These are phyloP conservation scores for Vaucheria bursata DNA, from an alignment of 352 stramenopile species.

Conservation along the genomic window DNA sequence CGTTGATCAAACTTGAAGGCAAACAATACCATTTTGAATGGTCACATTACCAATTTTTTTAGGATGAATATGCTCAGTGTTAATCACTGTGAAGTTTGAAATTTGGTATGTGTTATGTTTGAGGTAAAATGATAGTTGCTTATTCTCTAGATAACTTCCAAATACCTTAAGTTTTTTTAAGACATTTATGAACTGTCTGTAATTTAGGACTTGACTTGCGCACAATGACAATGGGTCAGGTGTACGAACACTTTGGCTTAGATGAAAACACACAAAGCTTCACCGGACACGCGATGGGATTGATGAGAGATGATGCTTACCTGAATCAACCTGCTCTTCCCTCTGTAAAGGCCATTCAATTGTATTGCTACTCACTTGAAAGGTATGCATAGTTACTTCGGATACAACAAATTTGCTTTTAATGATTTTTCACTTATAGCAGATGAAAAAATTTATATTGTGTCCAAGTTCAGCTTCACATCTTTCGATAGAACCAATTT, in stretches of 20 bases:
- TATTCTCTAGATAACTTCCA: neutral
- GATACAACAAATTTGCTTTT: too few relatives aligned
- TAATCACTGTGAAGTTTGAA: too few relatives aligned
- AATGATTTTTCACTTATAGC: too few relatives aligned
- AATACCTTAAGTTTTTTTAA: neutral
- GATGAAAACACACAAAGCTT: conserved; percentile 96
- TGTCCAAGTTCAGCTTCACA: too few relatives aligned
- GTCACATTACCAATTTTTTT: neutral
- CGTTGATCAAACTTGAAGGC: too few relatives aligned
- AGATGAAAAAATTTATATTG: too few relatives aligned
- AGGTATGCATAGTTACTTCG: too few relatives aligned
- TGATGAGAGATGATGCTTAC: conserved; percentile 73
- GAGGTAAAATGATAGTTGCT: too few relatives aligned
- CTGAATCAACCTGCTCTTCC: conserved; percentile 74
- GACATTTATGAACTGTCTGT: neutral
- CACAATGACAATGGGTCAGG: conserved; percentile 89
- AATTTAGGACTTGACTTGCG: conserved; percentile 76
- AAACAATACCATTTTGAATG: neutral
- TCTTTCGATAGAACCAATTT: too few relatives aligned
- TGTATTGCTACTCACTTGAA: conserved; percentile 95
- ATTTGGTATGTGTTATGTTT: too few relatives aligned
- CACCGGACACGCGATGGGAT: conserved; percentile 97
- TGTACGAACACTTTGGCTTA: conserved; percentile 96
- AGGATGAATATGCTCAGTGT: neutral
- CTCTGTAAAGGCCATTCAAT: conserved; percentile 89